Conservation (phyloP, 179 eudicot genomes). For the Corrigiola litoralis region DNA sequence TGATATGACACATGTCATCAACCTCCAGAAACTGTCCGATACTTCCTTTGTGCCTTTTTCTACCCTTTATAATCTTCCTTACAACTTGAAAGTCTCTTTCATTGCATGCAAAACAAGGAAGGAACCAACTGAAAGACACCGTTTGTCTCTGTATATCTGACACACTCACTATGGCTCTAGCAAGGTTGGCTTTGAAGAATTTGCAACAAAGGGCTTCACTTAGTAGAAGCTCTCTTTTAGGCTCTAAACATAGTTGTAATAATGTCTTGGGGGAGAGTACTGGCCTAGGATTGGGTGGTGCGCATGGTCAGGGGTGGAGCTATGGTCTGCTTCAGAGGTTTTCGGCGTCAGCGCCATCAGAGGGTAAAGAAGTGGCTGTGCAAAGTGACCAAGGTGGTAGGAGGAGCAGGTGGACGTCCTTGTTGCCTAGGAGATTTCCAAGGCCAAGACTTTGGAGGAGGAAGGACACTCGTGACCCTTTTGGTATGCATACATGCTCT, state of each 20-base stretch:
- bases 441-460: constrained; percentile 29
- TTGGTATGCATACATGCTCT: not conserved
- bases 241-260: not conserved
- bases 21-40: constrained; percentile 12
- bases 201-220: constrained; percentile 17
- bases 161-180: constrained; percentile 24
- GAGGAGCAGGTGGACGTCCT: constrained; percentile 24
- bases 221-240: constrained; percentile 1
- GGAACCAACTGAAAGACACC: not conserved
- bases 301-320: constrained; percentile 25
- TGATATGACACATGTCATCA: not conserved
- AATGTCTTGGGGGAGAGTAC: not conserved
- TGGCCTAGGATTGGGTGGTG: constrained; percentile 17
- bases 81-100: not conserved
- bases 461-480: constrained; percentile 16
- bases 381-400: constrained; percentile 17
- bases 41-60: not conserved
- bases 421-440: constrained; percentile 24
- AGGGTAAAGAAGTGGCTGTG: constrained; percentile 30
- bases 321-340: constrained; percentile 19
- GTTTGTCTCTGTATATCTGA: not conserved
- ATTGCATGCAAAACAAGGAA: not conserved
- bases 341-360: constrained; percentile 11
- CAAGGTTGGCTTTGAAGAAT: constrained; percentile 34
- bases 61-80: not conserved